A percentile compares a stretch with the other conserved stretches of the same genome.
phyloP scores from a whole-genome alignment of 2,329 filamentous ascomycete species.

The Tricladium varicosporioides region DNA sequence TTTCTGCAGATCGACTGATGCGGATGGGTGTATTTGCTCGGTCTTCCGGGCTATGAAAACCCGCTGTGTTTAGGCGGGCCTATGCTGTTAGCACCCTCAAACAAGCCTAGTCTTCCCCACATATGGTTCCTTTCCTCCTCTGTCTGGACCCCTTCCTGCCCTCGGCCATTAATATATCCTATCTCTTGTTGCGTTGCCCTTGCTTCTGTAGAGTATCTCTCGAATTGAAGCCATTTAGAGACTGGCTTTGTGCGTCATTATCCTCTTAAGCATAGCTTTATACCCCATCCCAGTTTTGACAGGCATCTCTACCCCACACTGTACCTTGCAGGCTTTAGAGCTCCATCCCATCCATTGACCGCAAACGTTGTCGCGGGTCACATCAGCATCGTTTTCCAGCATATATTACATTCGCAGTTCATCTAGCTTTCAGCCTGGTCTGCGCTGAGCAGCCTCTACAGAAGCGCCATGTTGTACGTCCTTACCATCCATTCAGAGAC shows the following conservation, averaged over 20 bases:
- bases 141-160: background rate
- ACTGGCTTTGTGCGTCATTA: background rate
- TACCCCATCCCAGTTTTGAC: conserved; percentile 1
- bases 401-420: conserved; percentile 25
- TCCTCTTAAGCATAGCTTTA: background rate
- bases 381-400: background rate
- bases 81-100: background rate
- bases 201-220: background rate
- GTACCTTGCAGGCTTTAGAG: conserved; percentile 5
- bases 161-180: background rate
- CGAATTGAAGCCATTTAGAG: background rate
- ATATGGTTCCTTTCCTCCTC: background rate
- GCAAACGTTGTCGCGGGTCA: background rate
- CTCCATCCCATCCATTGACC: background rate
- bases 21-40: background rate
- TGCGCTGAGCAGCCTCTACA: conserved; percentile 18
- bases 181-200: background rate
- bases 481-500: background rate
- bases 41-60: background rate
- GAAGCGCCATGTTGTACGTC: conserved; percentile 32
- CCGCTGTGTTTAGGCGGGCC: background rate
- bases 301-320: conserved; percentile 1
- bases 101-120: background rate
- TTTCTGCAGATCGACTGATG: background rate
- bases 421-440: conserved; percentile 43